Evolutionary conservation across 257 asterid species (phyloP).

Genomic region (Cruciata laevipes): DNA sequence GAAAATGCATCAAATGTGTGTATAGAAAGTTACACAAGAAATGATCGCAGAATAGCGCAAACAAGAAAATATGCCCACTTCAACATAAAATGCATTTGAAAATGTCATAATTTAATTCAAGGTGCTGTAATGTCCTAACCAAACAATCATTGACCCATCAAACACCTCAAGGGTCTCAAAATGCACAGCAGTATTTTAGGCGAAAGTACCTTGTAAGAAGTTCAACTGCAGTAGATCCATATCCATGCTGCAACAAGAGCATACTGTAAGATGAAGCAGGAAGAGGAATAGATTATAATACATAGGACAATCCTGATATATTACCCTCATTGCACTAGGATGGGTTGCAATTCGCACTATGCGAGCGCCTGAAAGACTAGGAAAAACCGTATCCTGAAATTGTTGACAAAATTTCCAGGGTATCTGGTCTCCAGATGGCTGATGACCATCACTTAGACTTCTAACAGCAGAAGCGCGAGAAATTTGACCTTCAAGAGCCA

Average conservation of each 20-base stretch:
- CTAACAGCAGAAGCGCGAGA: slow-evolving; percentile 63
- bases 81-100: too few species aligned
- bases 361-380: slow-evolving; percentile 93
- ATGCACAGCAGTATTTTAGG: neutral
- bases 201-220: slow-evolving; percentile 57
- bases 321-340: slow-evolving; percentile 95
- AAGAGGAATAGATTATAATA: neutral
- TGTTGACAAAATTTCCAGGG: slow-evolving; percentile 93
- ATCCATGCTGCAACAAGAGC: slow-evolving; percentile 63
- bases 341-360: slow-evolving; percentile 97
- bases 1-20: neutral
- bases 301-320: slow-evolving; percentile 14
- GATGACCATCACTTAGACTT: slow-evolving; percentile 62
- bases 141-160: too few species aligned
- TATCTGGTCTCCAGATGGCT: slow-evolving; percentile 87
- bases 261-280: slow-evolving; percentile 7
- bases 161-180: neutral
- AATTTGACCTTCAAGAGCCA: slow-evolving; percentile 86
- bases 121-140: neutral
- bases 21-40: neutral
- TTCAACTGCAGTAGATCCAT: slow-evolving; percentile 85
- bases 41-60: neutral
- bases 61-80: neutral
- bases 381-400: slow-evolving; percentile 63
- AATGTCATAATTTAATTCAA: neutral